Evolutionary conservation across 352 stramenopile genomes (phyloP).

Genomic region (Phytopythium ostracodes): DNA sequence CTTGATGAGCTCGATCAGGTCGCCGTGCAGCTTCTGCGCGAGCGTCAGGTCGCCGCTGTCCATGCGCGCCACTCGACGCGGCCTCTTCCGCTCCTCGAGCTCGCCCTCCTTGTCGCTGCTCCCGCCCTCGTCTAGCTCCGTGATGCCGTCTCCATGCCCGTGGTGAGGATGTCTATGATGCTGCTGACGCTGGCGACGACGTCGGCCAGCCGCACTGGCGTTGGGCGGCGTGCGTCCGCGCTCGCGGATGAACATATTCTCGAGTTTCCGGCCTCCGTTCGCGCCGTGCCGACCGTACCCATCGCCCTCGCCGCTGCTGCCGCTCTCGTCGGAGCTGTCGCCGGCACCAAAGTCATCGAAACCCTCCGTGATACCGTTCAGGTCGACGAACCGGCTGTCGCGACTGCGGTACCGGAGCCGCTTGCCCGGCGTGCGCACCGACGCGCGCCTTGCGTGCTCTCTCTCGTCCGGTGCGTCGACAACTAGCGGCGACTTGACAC

Average conservation of each 20-base stretch:
- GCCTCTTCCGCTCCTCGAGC: conserved; percentile 2
- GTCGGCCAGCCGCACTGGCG: neutral
- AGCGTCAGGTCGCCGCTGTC: conserved; percentile 13
- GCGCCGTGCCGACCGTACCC: conserved; percentile 6
- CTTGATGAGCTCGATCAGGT: conserved; percentile 54
- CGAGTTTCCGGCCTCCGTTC: conserved; percentile 15
- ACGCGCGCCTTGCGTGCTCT: neutral
- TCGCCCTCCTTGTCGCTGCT: conserved; percentile 11
- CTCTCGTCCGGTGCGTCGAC: neutral
- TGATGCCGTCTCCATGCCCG: neutral
- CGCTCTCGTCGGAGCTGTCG: conserved; percentile 10
- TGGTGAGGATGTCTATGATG: conserved; percentile 9
- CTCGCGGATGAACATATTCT: conserved; percentile 41
- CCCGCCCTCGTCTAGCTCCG: neutral
- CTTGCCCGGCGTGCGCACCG: conserved; percentile 9
- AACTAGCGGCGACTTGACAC: neutral
- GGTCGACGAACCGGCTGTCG: conserved; percentile 34
- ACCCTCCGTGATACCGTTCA: conserved; percentile 44
- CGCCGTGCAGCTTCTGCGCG: conserved; percentile 38
- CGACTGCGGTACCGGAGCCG: conserved; percentile 2
- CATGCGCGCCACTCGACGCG: neutral
- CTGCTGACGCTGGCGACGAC: conserved; percentile 1
- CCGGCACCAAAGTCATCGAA: conserved; percentile 48
- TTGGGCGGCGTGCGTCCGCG: conserved; percentile 14
- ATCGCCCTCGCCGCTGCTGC: conserved; percentile 16